Evolutionary conservation across 805 yeast species (phyloP).

Genomic region (Yarrowia sp.): DNA sequence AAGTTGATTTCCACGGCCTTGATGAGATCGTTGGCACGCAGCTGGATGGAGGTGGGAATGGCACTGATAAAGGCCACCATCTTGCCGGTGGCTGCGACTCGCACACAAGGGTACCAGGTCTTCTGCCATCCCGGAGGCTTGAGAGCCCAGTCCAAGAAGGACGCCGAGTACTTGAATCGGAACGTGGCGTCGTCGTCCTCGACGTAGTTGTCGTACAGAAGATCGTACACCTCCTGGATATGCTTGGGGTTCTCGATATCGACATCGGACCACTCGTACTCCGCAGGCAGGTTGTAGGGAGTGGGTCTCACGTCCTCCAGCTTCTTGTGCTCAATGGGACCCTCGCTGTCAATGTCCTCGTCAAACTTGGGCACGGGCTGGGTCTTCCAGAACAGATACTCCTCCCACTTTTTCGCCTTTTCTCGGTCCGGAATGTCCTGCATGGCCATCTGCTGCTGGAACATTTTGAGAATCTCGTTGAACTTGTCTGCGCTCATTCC

Average conservation of each 20-base stretch:
- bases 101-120: conserved; percentile 93
- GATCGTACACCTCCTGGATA: conserved; percentile 76
- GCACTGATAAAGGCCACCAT: conserved; percentile 93
- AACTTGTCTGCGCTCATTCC: conserved; percentile 45
- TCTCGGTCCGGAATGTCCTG: conserved; percentile 39
- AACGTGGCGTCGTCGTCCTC: conserved; percentile 93
- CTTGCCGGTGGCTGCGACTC: conserved; percentile 77
- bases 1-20: conserved; percentile 84
- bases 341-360: conserved; percentile 70
- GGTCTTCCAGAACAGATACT: conserved; percentile 96
- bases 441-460: conserved; percentile 39
- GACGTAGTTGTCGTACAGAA: conserved; percentile 88
- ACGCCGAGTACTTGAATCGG: conserved; percentile 85
- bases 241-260: conserved; percentile 64
- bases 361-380: conserved; percentile 90
- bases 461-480: conserved; percentile 42
- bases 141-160: conserved; percentile 90
- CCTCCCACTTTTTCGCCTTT: conserved; percentile 65
- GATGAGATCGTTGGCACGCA: conserved; percentile 60
- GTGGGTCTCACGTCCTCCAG: conserved; percentile 73
- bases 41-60: conserved; percentile 73
- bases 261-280: conserved; percentile 88
- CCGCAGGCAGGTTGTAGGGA: conserved; percentile 75
- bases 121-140: conserved; percentile 90
- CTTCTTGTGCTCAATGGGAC: conserved; percentile 76